phyloP scores from a whole-genome alignment of 106 monocot species.

The Cymbidium sinense region DNA sequence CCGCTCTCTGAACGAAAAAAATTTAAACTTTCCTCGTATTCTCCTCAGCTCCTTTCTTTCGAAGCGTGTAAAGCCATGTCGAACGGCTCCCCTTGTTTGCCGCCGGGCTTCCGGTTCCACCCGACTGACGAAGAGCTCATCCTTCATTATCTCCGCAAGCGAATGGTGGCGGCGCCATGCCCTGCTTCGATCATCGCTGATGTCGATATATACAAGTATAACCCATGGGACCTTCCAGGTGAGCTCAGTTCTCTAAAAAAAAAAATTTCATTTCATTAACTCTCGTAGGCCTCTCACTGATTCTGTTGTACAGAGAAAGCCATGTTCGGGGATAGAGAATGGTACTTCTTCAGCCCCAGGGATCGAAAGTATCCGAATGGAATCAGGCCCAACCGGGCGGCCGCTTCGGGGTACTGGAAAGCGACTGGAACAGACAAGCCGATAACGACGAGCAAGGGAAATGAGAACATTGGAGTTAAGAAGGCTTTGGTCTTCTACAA shows the following conservation, averaged over 20 bases:
- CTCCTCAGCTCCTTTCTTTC: neutral
- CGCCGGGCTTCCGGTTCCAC: slow-evolving; percentile 51
- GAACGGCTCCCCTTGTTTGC: slow-evolving; percentile 9
- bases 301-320: slow-evolving; percentile 24
- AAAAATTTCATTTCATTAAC: neutral
- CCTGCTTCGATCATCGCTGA: slow-evolving; percentile 38
- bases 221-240: slow-evolving; percentile 54
- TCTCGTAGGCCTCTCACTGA: neutral
- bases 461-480: slow-evolving; percentile 42
- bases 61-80: slow-evolving; percentile 5
- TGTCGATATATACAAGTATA: slow-evolving; percentile 53
- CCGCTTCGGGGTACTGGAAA: slow-evolving; percentile 49
- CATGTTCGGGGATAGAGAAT: slow-evolving; percentile 42
- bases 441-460: slow-evolving; percentile 14
- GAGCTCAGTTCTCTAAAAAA: neutral
- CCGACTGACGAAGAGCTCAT: slow-evolving; percentile 59
- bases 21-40: neutral
- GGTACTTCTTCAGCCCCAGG: slow-evolving; percentile 54
- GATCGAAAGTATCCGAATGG: slow-evolving; percentile 57
- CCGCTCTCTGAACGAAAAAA: neutral
- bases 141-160: slow-evolving; percentile 39
- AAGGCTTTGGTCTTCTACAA: slow-evolving; percentile 68
- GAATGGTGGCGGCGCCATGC: slow-evolving; percentile 18
- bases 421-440: slow-evolving; percentile 52
- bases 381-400: slow-evolving; percentile 38